phyloP scores from a whole-genome alignment of 179 eudicot species.

The Patellifolia procumbens region DNA sequence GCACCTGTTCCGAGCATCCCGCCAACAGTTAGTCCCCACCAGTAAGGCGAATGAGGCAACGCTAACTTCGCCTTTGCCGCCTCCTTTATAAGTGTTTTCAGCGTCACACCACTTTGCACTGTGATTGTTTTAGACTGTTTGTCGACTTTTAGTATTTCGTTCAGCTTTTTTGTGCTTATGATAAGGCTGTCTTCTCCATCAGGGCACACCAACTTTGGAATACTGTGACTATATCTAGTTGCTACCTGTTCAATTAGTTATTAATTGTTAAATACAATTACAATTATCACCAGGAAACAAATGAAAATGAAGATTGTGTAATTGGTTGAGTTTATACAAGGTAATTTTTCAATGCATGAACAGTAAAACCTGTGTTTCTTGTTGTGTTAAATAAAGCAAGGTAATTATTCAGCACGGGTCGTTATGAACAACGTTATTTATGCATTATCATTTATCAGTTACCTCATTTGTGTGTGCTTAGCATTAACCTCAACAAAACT shows the following conservation, averaged over 20 bases:
- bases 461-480: too few relatives aligned
- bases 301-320: too few relatives aligned
- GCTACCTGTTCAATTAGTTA: conserved; percentile 36
- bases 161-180: conserved; percentile 64
- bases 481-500: too few relatives aligned
- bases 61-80: conserved; percentile 58
- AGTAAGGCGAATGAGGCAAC: conserved; percentile 55
- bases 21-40: conserved; percentile 70
- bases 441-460: too few relatives aligned
- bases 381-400: too few relatives aligned
- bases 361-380: too few relatives aligned
- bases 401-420: too few relatives aligned
- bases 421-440: too few relatives aligned
- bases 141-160: conserved; percentile 37
- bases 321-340: too few relatives aligned
- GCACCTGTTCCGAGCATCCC: conserved; percentile 80
- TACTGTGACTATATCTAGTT: conserved; percentile 60
- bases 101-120: conserved; percentile 56
- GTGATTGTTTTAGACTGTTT: conserved; percentile 58
- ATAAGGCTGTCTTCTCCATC: conserved; percentile 61
- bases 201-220: conserved; percentile 68
- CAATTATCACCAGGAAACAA: background rate
- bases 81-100: conserved; percentile 51
- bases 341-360: too few relatives aligned
- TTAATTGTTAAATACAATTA: background rate